Evolutionary conservation across 257 asterid species (phyloP), one percentile per base, ranked within the genome.

Genomic region (Jacaranda mimosifolia): DNA sequence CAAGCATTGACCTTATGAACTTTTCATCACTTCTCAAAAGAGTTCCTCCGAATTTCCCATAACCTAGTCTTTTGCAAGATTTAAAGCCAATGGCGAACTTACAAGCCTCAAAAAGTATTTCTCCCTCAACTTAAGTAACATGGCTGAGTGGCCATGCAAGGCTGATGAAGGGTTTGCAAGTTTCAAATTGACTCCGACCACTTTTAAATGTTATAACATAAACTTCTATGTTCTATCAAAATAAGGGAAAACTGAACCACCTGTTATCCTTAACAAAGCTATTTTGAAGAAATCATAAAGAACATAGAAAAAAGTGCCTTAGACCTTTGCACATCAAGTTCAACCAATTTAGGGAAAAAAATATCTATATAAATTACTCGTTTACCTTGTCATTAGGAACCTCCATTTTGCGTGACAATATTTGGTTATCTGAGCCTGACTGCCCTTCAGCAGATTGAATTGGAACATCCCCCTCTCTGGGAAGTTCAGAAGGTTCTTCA

Each of bases 341-440:
- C 11, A 11, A n/a, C 11, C 21, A 70, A 53, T 69, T 18, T 18
- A 62, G 43, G 64, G 26, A 58, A 63, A 73, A 73, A 18, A 11
- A 6, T 53, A 45, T 7, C 45, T 8, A 63, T 11, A 75, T 9
- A 63, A 66, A 75, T 51, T 48, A 57, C 38, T 49, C 42, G 52
- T 39, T 75, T 69, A 95, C 99, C 97, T 90, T 95, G 77, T 89
- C 94, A 83, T 88, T 95, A 3, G 99, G 96, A 72, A 95, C 99
- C 78, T 90, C 98, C 85, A 95, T 93, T 86, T 88, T 92, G 81
- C 90, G 94, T 18, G 98, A 82, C 68, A 85, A 79, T 56, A 91
- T 79, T 81, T 84, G 89, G 32, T 81, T 64, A 19, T 71, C 92
- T 4, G 86, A 85, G 62, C 75, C 82, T 0, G 77, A 52, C 48